A percentile compares a stretch with the other conserved stretches of the same genome.
phyloP scores from a whole-genome alignment of 179 eudicot species.

The Silene coronaria region DNA sequence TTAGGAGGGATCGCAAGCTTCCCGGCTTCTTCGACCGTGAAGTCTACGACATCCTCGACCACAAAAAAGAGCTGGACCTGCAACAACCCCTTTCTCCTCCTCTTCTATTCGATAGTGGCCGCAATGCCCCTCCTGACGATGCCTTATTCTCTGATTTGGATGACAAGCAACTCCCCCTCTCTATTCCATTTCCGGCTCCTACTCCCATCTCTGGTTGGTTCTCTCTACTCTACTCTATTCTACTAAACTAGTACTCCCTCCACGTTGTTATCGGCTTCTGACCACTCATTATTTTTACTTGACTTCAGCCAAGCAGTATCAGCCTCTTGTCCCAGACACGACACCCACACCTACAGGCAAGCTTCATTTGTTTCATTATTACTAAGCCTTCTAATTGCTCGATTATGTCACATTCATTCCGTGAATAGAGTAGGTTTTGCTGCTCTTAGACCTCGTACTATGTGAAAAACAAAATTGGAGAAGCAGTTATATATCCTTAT shows the following conservation, averaged over 20 bases:
- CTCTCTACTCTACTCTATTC: not conserved
- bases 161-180: not conserved
- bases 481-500: no score
- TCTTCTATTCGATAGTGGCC: constrained; percentile 55
- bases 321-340: constrained; percentile 29
- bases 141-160: constrained; percentile 57
- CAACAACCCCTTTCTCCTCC: not conserved
- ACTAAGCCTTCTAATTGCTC: no score
- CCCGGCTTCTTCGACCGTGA: constrained; percentile 85
- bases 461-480: not conserved
- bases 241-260: no score
- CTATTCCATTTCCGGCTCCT: constrained; percentile 36
- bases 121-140: constrained; percentile 50
- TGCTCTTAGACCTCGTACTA: not conserved
- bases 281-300: not conserved
- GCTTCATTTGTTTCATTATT: not conserved
- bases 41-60: constrained; percentile 62
- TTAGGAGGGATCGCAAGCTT: constrained; percentile 65
- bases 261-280: not conserved
- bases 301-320: constrained; percentile 39
- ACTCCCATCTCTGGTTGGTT: constrained; percentile 56
- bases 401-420: no score
- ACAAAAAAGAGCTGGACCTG: not conserved
- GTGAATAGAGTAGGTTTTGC: not conserved
- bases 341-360: constrained; percentile 26